Conservation (phyloP, 345 rosid species). For the Sisymbrium irio region DNA sequence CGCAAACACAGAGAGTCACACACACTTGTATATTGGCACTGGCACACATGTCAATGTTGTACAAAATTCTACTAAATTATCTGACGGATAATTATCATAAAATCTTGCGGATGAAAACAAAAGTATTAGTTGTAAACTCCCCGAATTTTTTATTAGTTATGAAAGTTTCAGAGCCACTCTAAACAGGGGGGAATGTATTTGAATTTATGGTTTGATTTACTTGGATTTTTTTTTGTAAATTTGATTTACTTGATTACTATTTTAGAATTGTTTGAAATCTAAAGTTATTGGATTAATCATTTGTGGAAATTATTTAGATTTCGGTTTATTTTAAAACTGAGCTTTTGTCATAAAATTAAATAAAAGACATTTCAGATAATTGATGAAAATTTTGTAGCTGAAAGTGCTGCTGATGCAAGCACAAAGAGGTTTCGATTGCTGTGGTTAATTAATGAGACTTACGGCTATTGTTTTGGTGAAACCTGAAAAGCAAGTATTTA, state of each 20-base stretch:
- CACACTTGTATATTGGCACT: not conserved
- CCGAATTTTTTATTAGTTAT: too few relatives aligned
- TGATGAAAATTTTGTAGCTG: not conserved
- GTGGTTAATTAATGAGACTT: not conserved
- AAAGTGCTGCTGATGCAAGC: not conserved
- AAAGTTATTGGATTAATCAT: not conserved
- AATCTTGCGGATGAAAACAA: too few relatives aligned
- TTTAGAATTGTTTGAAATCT: too few relatives aligned
- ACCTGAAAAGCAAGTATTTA: not conserved
- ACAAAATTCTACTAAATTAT: not conserved
- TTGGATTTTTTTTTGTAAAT: not conserved
- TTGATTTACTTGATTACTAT: not conserved
- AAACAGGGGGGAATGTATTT: too few relatives aligned
- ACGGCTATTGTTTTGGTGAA: not conserved
- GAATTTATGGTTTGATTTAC: not conserved
- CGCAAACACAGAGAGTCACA: not conserved
- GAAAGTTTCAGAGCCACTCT: too few relatives aligned
- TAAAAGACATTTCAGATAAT: too few relatives aligned
- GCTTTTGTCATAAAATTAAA: too few relatives aligned
- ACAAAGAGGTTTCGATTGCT: not conserved
- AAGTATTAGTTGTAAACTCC: too few relatives aligned
- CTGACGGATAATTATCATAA: too few relatives aligned
- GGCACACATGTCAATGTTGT: not conserved
- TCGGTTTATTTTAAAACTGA: too few relatives aligned
- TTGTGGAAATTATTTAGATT: not conserved